Conservation (phyloP, 1,284 basidiomycete species). For the Ustilago esculenta region DNA sequence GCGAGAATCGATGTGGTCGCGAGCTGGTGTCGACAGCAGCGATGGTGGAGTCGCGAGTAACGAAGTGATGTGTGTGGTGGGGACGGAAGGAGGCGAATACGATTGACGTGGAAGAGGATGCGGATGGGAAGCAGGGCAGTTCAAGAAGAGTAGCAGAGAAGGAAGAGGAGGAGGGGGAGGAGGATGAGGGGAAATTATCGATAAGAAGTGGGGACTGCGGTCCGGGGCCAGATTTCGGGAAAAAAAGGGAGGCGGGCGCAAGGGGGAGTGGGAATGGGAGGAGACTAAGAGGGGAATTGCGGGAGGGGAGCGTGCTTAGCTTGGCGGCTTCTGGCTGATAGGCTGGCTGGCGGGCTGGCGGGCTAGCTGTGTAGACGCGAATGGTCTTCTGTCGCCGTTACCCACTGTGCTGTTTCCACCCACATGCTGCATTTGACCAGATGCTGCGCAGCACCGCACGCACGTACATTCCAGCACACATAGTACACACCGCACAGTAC, state of each 20-base stretch:
- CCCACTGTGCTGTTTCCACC: too few relatives aligned
- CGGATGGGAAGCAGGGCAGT: too few relatives aligned
- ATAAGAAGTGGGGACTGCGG: conserved; percentile 42
- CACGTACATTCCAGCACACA: too few relatives aligned
- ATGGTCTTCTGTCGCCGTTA: too few relatives aligned
- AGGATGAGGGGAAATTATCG: conserved; percentile 20
- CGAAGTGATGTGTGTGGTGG: too few relatives aligned
- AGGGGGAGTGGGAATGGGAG: not conserved
- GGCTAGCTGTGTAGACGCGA: too few relatives aligned
- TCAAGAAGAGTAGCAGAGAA: not conserved
- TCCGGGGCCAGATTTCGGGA: conserved; percentile 18
- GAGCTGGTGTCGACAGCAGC: not conserved
- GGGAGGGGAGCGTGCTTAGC: not conserved
- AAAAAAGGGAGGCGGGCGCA: not conserved
- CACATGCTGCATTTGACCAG: too few relatives aligned
- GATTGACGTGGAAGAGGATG: too few relatives aligned
- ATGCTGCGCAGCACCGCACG: too few relatives aligned
- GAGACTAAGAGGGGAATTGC: not conserved
- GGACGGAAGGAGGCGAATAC: not conserved
- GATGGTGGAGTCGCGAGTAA: not conserved
- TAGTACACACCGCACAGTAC: too few relatives aligned
- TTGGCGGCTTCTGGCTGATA: not conserved
- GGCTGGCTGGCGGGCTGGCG: too few relatives aligned
- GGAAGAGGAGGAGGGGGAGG: not conserved
- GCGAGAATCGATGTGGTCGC: not conserved